These are phyloP conservation scores for Amoebophrya sp. DNA, from an alignment of 169 alveolate species.

Conservation along the genomic window DNA sequence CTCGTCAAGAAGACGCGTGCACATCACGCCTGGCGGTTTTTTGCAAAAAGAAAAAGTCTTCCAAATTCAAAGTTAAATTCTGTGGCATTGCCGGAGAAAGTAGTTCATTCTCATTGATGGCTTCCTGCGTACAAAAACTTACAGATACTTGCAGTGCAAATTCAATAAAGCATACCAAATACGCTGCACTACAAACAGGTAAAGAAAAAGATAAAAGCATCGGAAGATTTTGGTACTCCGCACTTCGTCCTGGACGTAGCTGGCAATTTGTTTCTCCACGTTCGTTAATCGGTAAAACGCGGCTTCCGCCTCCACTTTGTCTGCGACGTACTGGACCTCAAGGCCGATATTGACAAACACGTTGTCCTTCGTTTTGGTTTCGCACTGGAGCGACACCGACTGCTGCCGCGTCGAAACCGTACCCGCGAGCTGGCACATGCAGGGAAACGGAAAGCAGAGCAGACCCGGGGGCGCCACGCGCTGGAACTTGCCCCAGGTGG, in stretches of 20 bases:
- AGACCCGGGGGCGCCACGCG: too few relatives aligned
- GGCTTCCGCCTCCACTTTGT: neutral
- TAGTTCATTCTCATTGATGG: neutral
- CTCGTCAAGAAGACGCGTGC: neutral
- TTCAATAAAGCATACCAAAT: neutral
- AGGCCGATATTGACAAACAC: neutral
- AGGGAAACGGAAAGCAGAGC: slow-evolving; percentile 5
- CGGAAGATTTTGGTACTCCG: neutral
- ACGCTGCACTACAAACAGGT: neutral
- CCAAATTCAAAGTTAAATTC: neutral
- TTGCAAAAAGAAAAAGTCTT: neutral
- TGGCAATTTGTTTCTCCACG: neutral
- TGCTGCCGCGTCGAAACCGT: neutral
- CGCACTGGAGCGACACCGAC: neutral
- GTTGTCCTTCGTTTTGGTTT: neutral
- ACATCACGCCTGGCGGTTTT: neutral
- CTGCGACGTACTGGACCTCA: neutral
- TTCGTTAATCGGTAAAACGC: slow-evolving; percentile 6
- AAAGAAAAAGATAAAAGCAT: neutral
- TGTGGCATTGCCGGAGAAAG: neutral
- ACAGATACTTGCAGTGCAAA: neutral
- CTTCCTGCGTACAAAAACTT: neutral
- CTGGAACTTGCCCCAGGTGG: too few relatives aligned
- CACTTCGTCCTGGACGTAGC: neutral
- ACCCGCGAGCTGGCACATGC: slow-evolving; percentile 10